phyloP scores from a whole-genome alignment of 176 grass and related monocot genomes.

The Hordeum marinum region DNA sequence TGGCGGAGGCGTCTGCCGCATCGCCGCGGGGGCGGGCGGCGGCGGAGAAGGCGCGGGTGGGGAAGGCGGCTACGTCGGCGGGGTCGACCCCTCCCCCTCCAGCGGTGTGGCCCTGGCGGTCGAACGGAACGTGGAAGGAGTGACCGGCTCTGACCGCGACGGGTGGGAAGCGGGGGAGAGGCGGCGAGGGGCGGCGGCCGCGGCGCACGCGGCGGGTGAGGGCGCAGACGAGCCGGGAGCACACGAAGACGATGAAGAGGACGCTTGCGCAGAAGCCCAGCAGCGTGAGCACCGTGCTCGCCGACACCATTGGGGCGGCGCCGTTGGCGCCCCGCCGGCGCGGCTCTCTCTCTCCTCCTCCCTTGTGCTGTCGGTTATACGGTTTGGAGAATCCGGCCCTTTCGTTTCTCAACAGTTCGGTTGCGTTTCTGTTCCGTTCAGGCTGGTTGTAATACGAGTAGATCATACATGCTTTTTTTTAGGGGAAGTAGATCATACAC shows the following conservation, averaged over 20 bases:
- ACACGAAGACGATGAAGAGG: conserved; percentile 8
- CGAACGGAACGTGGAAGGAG: background rate
- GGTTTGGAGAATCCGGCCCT: background rate
- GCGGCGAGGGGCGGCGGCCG: background rate
- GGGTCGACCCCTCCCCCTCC: background rate
- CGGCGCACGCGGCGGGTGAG: background rate
- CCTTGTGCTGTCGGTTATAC: background rate
- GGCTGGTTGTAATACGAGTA: too few relatives aligned
- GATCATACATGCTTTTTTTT: too few relatives aligned
- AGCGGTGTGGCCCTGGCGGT: background rate
- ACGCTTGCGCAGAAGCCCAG: conserved; percentile 12
- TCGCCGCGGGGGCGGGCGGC: background rate
- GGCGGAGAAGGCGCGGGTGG: conserved; percentile 15
- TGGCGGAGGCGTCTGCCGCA: background rate
- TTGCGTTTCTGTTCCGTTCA: background rate
- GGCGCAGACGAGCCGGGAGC: conserved; percentile 12
- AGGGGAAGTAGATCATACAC: too few relatives aligned
- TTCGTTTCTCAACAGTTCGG: background rate
- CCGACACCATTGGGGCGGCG: conserved; percentile 2
- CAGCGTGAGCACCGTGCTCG: conserved; percentile 5
- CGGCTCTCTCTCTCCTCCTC: background rate
- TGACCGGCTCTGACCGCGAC: background rate
- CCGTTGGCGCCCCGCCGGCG: background rate
- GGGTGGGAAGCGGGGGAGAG: background rate
- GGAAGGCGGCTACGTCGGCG: conserved; percentile 16